phyloP scores from a whole-genome alignment of 2,329 filamentous ascomycete species.

The Xylariaceae sp. region DNA sequence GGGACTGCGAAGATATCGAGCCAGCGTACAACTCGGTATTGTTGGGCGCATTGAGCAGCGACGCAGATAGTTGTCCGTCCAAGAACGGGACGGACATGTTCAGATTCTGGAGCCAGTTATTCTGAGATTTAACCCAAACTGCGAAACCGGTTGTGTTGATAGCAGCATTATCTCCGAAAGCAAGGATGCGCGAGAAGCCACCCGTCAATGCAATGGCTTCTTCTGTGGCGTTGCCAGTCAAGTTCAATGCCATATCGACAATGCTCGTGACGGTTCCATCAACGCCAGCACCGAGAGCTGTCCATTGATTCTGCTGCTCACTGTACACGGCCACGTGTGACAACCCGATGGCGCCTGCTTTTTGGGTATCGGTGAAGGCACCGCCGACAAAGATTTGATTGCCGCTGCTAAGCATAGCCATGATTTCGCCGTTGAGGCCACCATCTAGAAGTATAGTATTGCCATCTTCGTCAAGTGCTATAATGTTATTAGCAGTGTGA shows the following conservation, averaged over 20 bases:
- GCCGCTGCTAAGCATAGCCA: conserved; percentile 63
- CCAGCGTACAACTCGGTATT: conserved; percentile 72
- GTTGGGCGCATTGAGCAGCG: conserved; percentile 60
- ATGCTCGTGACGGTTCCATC: conserved; percentile 72
- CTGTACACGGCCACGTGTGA: conserved; percentile 76
- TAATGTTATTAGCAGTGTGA: conserved; percentile 66
- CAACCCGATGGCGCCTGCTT: conserved; percentile 59
- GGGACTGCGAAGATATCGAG: conserved; percentile 71
- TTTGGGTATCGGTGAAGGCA: conserved; percentile 70
- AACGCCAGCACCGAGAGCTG: conserved; percentile 76
- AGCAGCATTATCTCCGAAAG: conserved; percentile 59
- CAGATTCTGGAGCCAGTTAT: conserved; percentile 85
- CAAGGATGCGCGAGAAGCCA: conserved; percentile 67
- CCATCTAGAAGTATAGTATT: conserved; percentile 59
- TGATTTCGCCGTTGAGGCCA: conserved; percentile 77
- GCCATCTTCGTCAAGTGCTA: conserved; percentile 64
- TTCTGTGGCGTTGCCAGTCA: conserved; percentile 65
- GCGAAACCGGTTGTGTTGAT: conserved; percentile 71
- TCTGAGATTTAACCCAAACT: conserved; percentile 81
- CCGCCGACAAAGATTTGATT: conserved; percentile 76
- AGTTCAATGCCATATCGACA: conserved; percentile 73
- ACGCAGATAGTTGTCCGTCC: conserved; percentile 67
- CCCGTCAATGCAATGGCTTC: conserved; percentile 76
- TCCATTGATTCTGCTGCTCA: conserved; percentile 65
- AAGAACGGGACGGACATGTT: conserved; percentile 60